Conservation (phyloP, 176 grass and related monocot species). For the Eragrostis nindensis region DNA sequence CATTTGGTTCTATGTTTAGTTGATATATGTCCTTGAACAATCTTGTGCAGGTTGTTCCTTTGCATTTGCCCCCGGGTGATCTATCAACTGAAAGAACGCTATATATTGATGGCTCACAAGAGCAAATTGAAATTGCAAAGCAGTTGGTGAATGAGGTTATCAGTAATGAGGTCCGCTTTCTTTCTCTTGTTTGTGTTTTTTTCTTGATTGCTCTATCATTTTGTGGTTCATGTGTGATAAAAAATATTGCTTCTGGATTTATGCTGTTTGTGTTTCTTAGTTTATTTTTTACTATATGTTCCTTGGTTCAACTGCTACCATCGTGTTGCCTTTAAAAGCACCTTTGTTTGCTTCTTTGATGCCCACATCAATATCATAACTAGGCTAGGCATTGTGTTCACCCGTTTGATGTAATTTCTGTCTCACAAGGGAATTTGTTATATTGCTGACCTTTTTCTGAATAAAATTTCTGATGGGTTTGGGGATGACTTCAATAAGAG, state of each 20-base stretch:
- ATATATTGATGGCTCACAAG: conserved; percentile 82
- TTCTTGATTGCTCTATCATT: conserved; percentile 14
- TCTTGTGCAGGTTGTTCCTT: conserved; percentile 75
- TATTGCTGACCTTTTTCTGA: not conserved
- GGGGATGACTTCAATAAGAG: not conserved
- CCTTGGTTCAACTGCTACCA: conserved; percentile 2
- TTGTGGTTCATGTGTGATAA: conserved; percentile 34
- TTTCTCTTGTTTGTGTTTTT: conserved; percentile 26
- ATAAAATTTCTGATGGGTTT: not conserved
- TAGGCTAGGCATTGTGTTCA: not conserved
- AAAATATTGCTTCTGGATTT: conserved; percentile 28
- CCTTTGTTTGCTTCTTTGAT: conserved; percentile 27
- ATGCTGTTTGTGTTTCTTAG: conserved; percentile 11
- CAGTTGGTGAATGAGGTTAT: conserved; percentile 91
- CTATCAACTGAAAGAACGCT: conserved; percentile 86
- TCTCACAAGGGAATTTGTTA: not conserved
- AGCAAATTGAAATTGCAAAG: conserved; percentile 95
- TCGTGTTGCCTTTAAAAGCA: not conserved
- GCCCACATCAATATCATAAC: not conserved
- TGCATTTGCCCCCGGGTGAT: conserved; percentile 93
- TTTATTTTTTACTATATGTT: conserved; percentile 18
- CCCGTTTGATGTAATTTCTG: not conserved
- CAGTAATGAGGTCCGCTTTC: conserved; percentile 81
- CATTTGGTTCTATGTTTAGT: conserved; percentile 14
- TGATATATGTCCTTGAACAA: conserved; percentile 31